Percentiles rank a stretch among this genome's conserved stretches.
These are phyloP conservation scores for Aspergillus olivimuriae DNA, from an alignment of 495 filamentous ascomycete species.

Conservation along the genomic window DNA sequence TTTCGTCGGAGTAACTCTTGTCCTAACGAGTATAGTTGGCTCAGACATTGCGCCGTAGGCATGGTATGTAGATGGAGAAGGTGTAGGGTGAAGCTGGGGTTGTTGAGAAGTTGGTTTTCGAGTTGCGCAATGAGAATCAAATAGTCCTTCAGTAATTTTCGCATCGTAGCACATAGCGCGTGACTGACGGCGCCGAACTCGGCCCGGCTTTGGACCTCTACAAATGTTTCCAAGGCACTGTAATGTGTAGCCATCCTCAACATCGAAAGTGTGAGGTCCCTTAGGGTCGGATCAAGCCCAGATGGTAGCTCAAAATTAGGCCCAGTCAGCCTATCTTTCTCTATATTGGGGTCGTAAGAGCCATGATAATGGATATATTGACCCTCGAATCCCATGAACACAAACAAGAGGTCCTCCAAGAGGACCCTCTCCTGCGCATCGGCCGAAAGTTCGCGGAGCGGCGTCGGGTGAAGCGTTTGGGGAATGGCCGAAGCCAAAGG, in stretches of 20 bases:
- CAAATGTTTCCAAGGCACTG: slow-evolving; percentile 81
- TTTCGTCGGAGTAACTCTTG: slow-evolving; percentile 85
- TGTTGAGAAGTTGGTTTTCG: slow-evolving; percentile 84
- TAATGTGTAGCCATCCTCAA: slow-evolving; percentile 95
- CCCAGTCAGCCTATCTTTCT: slow-evolving; percentile 79
- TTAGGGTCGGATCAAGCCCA: slow-evolving; percentile 84
- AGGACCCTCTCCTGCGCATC: slow-evolving; percentile 81
- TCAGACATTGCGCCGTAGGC: slow-evolving; percentile 81
- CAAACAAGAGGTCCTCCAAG: slow-evolving; percentile 84
- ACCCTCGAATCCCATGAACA: slow-evolving; percentile 98
- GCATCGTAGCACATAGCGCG: slow-evolving; percentile 85
- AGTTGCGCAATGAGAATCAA: slow-evolving; percentile 86
- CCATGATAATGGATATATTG: slow-evolving; percentile 86
- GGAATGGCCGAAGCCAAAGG: slow-evolving; percentile 71
- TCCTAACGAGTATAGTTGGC: slow-evolving; percentile 78
- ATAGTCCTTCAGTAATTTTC: slow-evolving; percentile 88
- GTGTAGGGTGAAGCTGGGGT: slow-evolving; percentile 81
- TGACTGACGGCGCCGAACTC: slow-evolving; percentile 97
- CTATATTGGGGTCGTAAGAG: slow-evolving; percentile 72
- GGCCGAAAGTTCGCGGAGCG: slow-evolving; percentile 64
- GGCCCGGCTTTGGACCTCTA: slow-evolving; percentile 87
- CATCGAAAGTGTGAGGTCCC: slow-evolving; percentile 81
- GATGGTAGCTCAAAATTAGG: slow-evolving; percentile 72
- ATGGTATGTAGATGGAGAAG: slow-evolving; percentile 87
- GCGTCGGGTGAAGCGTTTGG: slow-evolving; percentile 59